Evolutionary conservation across 2,329 filamentous ascomycete species (phyloP).

Genomic region (Tolypocladium inflatum): DNA sequence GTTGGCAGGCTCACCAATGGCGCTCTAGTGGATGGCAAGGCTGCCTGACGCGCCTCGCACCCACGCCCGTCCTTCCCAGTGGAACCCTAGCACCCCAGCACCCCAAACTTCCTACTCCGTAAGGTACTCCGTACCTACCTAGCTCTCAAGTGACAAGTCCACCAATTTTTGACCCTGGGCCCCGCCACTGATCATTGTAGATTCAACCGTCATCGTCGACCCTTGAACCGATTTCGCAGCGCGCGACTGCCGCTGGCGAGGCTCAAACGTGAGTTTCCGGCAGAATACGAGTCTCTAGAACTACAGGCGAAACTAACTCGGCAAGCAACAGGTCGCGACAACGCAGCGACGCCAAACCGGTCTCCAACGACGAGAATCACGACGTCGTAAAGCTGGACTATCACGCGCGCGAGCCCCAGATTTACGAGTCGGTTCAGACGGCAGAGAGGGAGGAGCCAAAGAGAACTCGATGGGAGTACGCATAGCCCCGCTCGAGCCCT

Average conservation of each 20-base stretch:
- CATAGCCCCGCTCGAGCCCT: conserved; percentile 2
- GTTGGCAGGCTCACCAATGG: no score
- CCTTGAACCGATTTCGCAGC: neutral
- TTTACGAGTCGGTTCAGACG: neutral
- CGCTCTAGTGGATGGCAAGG: neutral
- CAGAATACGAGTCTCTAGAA: neutral
- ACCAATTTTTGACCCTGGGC: neutral
- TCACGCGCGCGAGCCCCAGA: conserved; percentile 7
- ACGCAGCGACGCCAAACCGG: neutral
- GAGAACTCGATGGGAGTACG: conserved; percentile 21
- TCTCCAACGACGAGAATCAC: neutral
- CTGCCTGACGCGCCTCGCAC: neutral
- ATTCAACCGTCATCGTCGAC: conserved; percentile 6
- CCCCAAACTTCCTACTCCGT: neutral
- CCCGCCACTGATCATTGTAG: conserved; percentile 7
- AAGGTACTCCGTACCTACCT: no score
- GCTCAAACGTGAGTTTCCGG: conserved; percentile 1
- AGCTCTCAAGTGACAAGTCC: neutral
- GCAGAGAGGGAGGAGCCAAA: conserved; percentile 8
- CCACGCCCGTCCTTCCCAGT: neutral
- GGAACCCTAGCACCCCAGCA: neutral
- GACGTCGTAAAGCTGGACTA: conserved; percentile 16
- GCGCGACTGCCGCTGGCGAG: conserved; percentile 2
- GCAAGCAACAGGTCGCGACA: neutral
- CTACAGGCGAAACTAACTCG: neutral